phyloP scores from a whole-genome alignment of 208 protist species.

The Plasmodiophora brassicae region DNA sequence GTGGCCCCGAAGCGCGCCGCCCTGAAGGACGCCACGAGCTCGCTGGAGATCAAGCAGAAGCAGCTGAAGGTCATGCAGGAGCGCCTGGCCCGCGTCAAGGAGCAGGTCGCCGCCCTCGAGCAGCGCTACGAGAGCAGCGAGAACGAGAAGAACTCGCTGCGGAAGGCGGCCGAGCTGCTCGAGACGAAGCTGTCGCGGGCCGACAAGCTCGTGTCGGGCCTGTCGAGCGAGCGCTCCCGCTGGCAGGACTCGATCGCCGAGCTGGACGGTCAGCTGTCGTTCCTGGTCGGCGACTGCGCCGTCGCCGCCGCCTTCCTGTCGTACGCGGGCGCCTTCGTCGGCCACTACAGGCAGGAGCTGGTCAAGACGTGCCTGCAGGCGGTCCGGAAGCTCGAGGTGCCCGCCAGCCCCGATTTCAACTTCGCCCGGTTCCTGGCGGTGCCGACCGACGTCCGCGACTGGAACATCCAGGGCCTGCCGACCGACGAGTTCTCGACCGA shows the following conservation, averaged over 20 bases:
- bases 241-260: constrained; percentile 86
- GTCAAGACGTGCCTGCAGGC: constrained; percentile 78
- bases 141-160: constrained; percentile 42
- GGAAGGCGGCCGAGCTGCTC: constrained; percentile 79
- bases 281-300: constrained; percentile 88
- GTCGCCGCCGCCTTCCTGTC: constrained; percentile 90
- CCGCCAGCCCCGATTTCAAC: constrained; percentile 74
- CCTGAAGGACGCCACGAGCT: constrained; percentile 82
- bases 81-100: constrained; percentile 80
- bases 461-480: constrained; percentile 90
- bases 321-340: constrained; percentile 92
- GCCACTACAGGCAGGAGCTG: constrained; percentile 82
- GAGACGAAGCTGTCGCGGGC: constrained; percentile 92
- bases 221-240: constrained; percentile 87
- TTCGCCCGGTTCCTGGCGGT: constrained; percentile 87
- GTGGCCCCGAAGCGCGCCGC: constrained; percentile 91
- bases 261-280: constrained; percentile 76
- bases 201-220: constrained; percentile 87
- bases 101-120: constrained; percentile 62
- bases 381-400: constrained; percentile 73
- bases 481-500: constrained; percentile 86
- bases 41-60: constrained; percentile 64
- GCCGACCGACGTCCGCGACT: constrained; percentile 88
- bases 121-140: constrained; percentile 22
- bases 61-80: constrained; percentile 65